Evolutionary conservation across 2,329 filamentous ascomycete species (phyloP).

Genomic region (Blumeria graminis): DNA sequence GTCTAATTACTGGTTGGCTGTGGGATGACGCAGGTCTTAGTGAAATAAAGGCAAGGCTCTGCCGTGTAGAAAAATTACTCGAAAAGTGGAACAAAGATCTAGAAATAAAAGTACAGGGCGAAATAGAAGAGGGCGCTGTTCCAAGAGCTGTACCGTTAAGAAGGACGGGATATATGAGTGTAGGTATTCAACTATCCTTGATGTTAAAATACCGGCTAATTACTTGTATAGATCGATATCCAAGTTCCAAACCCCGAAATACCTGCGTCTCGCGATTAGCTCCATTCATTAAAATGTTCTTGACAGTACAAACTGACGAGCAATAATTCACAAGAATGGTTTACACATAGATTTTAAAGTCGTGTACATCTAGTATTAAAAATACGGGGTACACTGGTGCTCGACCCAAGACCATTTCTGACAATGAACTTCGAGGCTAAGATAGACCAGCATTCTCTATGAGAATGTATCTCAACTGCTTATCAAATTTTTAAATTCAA

Average conservation of each 20-base stretch:
- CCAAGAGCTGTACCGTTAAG: conserved; percentile 59
- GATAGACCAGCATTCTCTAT: no score
- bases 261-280: conserved; percentile 10
- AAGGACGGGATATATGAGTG: conserved; percentile 69
- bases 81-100: conserved; percentile 65
- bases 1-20: conserved; percentile 70
- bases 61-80: conserved; percentile 53
- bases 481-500: no score
- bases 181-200: conserved; percentile 19
- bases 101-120: conserved; percentile 31
- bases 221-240: conserved; percentile 39
- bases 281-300: no score
- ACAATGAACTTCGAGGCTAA: no score
- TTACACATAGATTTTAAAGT: no score
- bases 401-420: no score
- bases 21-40: conserved; percentile 80
- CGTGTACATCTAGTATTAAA: no score
- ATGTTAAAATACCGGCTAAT: neutral
- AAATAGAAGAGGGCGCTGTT: conserved; percentile 15
- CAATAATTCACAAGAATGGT: no score
- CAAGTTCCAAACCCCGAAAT: conserved; percentile 62
- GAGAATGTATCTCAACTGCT: no score
- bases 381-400: no score
- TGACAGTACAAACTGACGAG: no score
- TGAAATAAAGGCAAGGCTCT: conserved; percentile 46